Conservation (phyloP, 352 stramenopile genomes). For the Phytophthora nicotianae region DNA sequence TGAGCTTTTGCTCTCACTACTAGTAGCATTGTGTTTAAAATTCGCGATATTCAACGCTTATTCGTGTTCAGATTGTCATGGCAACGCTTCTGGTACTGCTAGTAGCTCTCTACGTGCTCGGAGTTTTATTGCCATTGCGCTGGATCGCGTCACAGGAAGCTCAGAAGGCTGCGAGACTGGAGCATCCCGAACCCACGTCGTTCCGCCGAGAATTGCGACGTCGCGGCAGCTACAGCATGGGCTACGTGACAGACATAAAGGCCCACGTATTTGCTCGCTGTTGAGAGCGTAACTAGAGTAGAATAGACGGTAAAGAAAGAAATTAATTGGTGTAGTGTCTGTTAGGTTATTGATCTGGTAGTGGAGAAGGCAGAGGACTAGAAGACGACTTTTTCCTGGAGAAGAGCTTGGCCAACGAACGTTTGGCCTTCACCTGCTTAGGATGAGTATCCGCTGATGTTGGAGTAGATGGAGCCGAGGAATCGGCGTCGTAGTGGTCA, state of each 20-base stretch:
- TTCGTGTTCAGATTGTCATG: slow-evolving; percentile 48
- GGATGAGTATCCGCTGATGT: slow-evolving; percentile 6
- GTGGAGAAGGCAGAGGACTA: slow-evolving; percentile 17
- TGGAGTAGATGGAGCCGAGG: slow-evolving; percentile 22
- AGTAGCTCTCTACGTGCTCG: slow-evolving; percentile 65
- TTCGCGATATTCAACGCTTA: neutral
- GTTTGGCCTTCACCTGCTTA: slow-evolving; percentile 30
- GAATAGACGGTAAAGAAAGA: neutral
- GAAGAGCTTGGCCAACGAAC: slow-evolving; percentile 39
- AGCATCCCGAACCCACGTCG: slow-evolving; percentile 50
- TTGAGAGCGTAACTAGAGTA: slow-evolving; percentile 18
- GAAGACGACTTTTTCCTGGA: slow-evolving; percentile 36
- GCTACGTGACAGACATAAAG: slow-evolving; percentile 89
- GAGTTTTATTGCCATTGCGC: slow-evolving; percentile 60
- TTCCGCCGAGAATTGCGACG: slow-evolving; percentile 84
- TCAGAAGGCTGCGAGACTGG: slow-evolving; percentile 35
- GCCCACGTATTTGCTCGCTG: slow-evolving; percentile 79
- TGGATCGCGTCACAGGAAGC: slow-evolving; percentile 26
- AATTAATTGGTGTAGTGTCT: neutral
- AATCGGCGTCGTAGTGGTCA: slow-evolving; percentile 22
- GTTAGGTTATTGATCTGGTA: neutral
- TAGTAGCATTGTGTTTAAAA: neutral
- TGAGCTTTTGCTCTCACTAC: too few species aligned
- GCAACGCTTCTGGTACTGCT: slow-evolving; percentile 44
- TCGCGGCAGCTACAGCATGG: slow-evolving; percentile 88